phyloP scores from a whole-genome alignment of 2,329 filamentous ascomycete species.

The Fusarium nygamai region DNA sequence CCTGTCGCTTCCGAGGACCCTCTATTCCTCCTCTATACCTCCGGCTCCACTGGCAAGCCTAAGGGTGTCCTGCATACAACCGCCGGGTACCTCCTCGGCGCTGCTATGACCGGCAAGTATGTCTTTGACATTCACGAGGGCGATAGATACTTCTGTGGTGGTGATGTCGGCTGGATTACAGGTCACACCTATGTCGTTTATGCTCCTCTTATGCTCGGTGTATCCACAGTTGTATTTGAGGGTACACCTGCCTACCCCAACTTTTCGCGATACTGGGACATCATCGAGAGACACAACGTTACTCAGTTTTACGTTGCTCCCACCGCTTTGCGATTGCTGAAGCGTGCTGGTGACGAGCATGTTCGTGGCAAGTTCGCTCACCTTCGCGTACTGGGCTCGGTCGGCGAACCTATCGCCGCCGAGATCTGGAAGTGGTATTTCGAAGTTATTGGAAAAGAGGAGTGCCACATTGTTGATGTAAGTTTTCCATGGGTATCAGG shows the following conservation, averaged over 20 bases:
- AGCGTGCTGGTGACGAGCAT: conserved; percentile 93
- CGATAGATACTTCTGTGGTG: conserved; percentile 96
- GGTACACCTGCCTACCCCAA: conserved; percentile 97
- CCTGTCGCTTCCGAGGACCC: conserved; percentile 93
- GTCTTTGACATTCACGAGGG: conserved; percentile 97
- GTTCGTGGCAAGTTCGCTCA: conserved; percentile 91
- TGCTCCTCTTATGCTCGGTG: conserved; percentile 89
- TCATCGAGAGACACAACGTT: conserved; percentile 92
- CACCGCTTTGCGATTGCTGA: conserved; percentile 90
- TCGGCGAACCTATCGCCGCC: conserved; percentile 96
- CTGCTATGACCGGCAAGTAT: conserved; percentile 95
- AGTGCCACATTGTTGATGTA: conserved; percentile 93
- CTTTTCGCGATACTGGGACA: conserved; percentile 99
- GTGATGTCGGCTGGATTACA: conserved; percentile 99
- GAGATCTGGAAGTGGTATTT: conserved; percentile 99
- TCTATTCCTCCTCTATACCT: conserved; percentile 97
- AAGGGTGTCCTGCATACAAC: conserved; percentile 99
- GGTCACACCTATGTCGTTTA: conserved; percentile 99
- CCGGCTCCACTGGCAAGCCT: conserved; percentile 96
- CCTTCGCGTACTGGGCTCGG: conserved; percentile 89
- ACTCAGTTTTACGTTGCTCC: conserved; percentile 99
- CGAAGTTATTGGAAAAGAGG: conserved; percentile 91
- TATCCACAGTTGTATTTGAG: conserved; percentile 96
- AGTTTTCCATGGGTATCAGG: conserved; percentile 54
- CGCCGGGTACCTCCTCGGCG: conserved; percentile 92